These are phyloP conservation scores for Rubroboletus satanas DNA, from an alignment of 768 basidiomycete genomes.

Conservation along the genomic window DNA sequence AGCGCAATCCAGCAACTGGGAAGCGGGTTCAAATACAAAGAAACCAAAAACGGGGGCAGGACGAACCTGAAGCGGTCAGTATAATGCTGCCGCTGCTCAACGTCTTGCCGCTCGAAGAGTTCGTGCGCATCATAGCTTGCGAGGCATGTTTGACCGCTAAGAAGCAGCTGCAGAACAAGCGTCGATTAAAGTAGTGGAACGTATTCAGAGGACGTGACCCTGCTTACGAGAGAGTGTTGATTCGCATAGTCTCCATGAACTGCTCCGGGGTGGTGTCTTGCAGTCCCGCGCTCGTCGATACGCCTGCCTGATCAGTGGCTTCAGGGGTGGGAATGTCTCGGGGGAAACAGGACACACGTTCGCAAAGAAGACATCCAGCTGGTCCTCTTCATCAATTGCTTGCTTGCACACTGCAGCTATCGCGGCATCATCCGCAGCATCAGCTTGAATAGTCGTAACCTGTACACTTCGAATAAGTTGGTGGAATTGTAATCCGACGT, in stretches of 20 bases:
- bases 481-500: neutral
- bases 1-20: constrained; percentile 78
- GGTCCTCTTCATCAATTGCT: constrained; percentile 76
- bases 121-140: constrained; percentile 69
- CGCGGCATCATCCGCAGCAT: constrained; percentile 75
- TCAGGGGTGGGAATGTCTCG: constrained; percentile 1
- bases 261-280: constrained; percentile 54
- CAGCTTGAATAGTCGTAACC: constrained; percentile 76
- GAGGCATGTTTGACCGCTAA: constrained; percentile 86
- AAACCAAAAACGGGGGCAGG: neutral
- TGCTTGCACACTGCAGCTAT: constrained; percentile 66
- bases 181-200: neutral
- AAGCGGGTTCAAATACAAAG: constrained; percentile 3
- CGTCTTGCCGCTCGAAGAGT: constrained; percentile 65
- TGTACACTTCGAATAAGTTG: constrained; percentile 31
- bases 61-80: constrained; percentile 76
- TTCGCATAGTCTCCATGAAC: constrained; percentile 73
- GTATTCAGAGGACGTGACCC: constrained; percentile 1
- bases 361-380: constrained; percentile 91
- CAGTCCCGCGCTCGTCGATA: constrained; percentile 44
- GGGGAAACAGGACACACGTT: constrained; percentile 52
- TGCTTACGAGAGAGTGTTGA: constrained; percentile 66
- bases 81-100: constrained; percentile 78
- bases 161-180: constrained; percentile 58
- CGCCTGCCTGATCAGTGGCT: constrained; percentile 57